phyloP scores from a whole-genome alignment of 441 rosid genomes.

The Pelargonium cotyledonis region DNA sequence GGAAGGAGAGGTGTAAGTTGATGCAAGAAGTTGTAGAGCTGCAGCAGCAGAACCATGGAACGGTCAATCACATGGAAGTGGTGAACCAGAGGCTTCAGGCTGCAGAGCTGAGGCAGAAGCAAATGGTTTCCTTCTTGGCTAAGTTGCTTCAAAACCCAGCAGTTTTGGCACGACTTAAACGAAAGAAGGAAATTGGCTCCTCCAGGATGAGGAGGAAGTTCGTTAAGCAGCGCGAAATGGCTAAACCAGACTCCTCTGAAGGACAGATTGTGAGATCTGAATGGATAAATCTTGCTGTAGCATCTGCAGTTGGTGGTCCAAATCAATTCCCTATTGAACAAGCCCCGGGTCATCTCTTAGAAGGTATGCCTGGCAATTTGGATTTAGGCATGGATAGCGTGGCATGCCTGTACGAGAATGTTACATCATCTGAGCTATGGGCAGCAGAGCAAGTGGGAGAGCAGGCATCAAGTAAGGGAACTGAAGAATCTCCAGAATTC shows the following conservation, averaged over 20 bases:
- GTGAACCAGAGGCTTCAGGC: conserved; percentile 59
- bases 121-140: conserved; percentile 71
- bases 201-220: conserved; percentile 54
- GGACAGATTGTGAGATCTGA: conserved; percentile 43
- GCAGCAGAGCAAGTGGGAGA: conserved; percentile 23
- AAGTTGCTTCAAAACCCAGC: conserved; percentile 62
- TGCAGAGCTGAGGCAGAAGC: conserved; percentile 74
- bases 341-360: conserved; percentile 29
- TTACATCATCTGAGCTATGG: conserved; percentile 17
- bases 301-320: conserved; percentile 21
- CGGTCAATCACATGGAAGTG: conserved; percentile 39
- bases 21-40: conserved; percentile 77
- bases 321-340: conserved; percentile 24
- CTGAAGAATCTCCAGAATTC: neutral
- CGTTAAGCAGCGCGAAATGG: conserved; percentile 40
- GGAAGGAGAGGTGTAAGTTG: conserved; percentile 49
- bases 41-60: conserved; percentile 56
- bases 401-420: conserved; percentile 29
- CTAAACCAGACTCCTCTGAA: conserved; percentile 31
- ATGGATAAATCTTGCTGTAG: conserved; percentile 18
- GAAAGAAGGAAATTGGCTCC: conserved; percentile 42
- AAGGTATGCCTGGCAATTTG: conserved; percentile 20
- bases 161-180: conserved; percentile 45
- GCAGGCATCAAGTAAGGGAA: conserved; percentile 32
- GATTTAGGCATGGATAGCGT: conserved; percentile 28